Evolutionary conservation across 2,329 filamentous ascomycete genomes (phyloP), one percentile per base, ranked within the genome.

Genomic region (Aspergillus felis): DNA sequence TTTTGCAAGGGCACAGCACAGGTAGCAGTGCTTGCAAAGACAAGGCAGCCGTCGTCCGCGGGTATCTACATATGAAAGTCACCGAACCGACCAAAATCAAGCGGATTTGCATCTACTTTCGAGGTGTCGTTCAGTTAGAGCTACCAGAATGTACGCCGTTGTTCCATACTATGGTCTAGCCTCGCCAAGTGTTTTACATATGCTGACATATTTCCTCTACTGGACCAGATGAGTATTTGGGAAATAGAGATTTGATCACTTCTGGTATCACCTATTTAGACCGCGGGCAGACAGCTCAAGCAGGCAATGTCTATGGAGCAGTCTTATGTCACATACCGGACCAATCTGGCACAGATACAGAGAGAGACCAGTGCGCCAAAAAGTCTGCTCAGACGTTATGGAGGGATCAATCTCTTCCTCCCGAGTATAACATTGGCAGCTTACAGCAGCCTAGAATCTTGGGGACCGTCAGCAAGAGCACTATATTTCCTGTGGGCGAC

Each of bases 221-320:
- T 38, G 14, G 4, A 2, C 14, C 14, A 38, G 14, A 17, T 22
- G 22, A 50, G 5, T n/a, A 38, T 53, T 12, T 49, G 50, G 92
- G 97, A 70, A 89, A 91, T 61, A 89, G 93, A 64, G 90, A 87
- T 3, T 82, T 97, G 58, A 88, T 95, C 74, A 93, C 90, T 44
- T 92, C 97, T 68, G 72, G 92, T 87, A 20, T 87, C 91, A 76
- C 93, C 89, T 97, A 97, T 71, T 99, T 97, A 80, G 94, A 97
- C 55, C 71, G 74, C 22, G 73, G 73, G 20, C 72, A 74, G 52
- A 70, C 71, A 1, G 66, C 71, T 0, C 61, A 59, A 78, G 79
- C 58, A 83, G 84, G 87, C 64, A 78, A 79, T 56, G 81, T 84
- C 32, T 84, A 86, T 49, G 84, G 85, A 20, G 86, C 86, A 24